Evolutionary conservation across 2,329 filamentous ascomycete species (phyloP).

Genomic region (Aspergillus hortae): DNA sequence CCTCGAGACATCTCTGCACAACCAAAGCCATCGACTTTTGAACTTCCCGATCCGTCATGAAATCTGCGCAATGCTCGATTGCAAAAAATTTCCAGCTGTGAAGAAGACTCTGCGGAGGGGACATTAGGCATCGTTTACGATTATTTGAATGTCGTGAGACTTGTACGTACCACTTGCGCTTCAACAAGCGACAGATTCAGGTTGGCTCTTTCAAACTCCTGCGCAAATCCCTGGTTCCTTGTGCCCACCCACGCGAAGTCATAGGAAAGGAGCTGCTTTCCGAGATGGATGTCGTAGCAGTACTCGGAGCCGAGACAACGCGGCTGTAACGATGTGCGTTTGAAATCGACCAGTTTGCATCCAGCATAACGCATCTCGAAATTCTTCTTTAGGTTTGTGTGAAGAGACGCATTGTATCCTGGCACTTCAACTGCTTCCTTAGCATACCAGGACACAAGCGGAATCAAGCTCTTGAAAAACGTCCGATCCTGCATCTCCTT

Average conservation of each 20-base stretch:
- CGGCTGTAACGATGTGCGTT: slow-evolving; percentile 65
- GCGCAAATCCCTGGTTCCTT: slow-evolving; percentile 68
- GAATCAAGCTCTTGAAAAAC: slow-evolving; percentile 68
- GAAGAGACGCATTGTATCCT: slow-evolving; percentile 82
- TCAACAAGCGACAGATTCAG: slow-evolving; percentile 88
- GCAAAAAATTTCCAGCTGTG: slow-evolving; percentile 87
- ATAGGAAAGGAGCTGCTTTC: slow-evolving; percentile 70
- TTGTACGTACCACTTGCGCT: slow-evolving; percentile 70
- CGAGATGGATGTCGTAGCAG: slow-evolving; percentile 78
- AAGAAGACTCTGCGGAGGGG: slow-evolving; percentile 62
- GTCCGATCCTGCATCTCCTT: slow-evolving; percentile 68
- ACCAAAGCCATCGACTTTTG: slow-evolving; percentile 70
- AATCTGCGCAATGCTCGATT: slow-evolving; percentile 72
- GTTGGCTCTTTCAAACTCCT: slow-evolving; percentile 84
- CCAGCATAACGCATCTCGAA: slow-evolving; percentile 73
- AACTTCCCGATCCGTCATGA: slow-evolving; percentile 53
- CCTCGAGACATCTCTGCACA: slow-evolving; percentile 70
- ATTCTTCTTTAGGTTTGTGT: slow-evolving; percentile 80
- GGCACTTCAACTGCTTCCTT: slow-evolving; percentile 74
- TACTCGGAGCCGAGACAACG: slow-evolving; percentile 70
- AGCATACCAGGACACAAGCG: slow-evolving; percentile 74
- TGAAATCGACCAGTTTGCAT: slow-evolving; percentile 73
- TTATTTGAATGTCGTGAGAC: not conserved
- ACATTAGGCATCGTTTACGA: slow-evolving; percentile 21
- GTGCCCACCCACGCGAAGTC: slow-evolving; percentile 72